Evolutionary conservation across 371 early-diverging fungal genomes (phyloP).

Genomic region (Chytridiales sp.): DNA sequence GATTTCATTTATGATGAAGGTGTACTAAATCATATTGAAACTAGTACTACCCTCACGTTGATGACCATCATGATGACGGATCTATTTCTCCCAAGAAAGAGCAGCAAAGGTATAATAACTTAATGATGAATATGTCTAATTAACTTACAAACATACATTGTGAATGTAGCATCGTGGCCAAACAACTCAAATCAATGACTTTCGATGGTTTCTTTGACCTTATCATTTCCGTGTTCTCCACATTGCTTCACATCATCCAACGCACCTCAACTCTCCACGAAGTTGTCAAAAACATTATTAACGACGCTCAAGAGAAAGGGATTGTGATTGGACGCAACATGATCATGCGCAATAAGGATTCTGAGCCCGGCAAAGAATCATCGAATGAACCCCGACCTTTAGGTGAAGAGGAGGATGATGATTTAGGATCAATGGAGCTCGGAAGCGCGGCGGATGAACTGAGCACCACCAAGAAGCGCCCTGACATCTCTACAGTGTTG

Average conservation of each 20-base stretch:
- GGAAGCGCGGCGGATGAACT: slow-evolving; percentile 7
- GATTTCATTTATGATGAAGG: too few relatives aligned
- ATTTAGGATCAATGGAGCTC: slow-evolving; percentile 29
- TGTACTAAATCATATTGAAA: too few relatives aligned
- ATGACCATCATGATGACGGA: background rate
- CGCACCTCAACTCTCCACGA: slow-evolving; percentile 63
- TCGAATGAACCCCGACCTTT: too few relatives aligned
- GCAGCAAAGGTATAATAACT: slow-evolving; percentile 41
- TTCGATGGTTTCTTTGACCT: slow-evolving; percentile 78
- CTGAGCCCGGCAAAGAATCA: background rate
- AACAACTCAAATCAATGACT: slow-evolving; percentile 61
- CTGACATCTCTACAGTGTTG: background rate
- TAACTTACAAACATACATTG: background rate
- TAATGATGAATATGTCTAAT: slow-evolving; percentile 21
- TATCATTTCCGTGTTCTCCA: slow-evolving; percentile 66
- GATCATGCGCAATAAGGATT: background rate
- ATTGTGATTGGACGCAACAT: slow-evolving; percentile 44
- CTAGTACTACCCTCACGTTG: slow-evolving; percentile 14
- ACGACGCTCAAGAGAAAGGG: slow-evolving; percentile 51
- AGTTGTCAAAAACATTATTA: slow-evolving; percentile 51
- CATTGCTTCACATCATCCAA: slow-evolving; percentile 60
- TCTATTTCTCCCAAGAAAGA: slow-evolving; percentile 44
- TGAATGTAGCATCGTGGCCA: slow-evolving; percentile 35
- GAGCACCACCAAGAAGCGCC: too few relatives aligned
- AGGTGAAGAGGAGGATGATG: slow-evolving; percentile 44